These are phyloP conservation scores for Mesembryanthemum crystallinum DNA, from an alignment of 148 eudicot species.

Conservation along the genomic window DNA sequence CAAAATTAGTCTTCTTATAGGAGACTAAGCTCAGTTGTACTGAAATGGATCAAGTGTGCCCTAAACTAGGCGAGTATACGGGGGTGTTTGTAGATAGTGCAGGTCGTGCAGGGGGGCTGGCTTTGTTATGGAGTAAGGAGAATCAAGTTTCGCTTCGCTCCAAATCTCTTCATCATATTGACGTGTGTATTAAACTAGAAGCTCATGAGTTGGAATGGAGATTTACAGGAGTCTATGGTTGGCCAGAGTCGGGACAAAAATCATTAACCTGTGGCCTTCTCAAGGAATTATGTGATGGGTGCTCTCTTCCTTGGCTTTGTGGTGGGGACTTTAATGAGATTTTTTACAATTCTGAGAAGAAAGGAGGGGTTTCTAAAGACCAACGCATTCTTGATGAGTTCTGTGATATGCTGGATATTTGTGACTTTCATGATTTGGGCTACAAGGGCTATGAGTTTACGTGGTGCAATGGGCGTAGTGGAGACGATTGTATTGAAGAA, in stretches of 20 bases:
- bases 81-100: not conserved
- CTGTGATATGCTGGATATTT: not conserved
- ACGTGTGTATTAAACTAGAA: not conserved
- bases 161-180: not conserved
- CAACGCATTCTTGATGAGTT: not conserved
- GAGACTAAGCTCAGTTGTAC: not conserved
- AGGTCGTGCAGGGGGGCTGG: not conserved
- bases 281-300: not conserved
- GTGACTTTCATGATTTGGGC: not conserved
- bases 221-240: not conserved
- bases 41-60: not conserved
- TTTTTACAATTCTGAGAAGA: not conserved
- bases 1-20: not conserved
- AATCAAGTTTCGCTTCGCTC: not conserved
- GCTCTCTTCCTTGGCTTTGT: not conserved
- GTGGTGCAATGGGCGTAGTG: not conserved
- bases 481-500: not conserved
- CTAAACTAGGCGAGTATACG: not conserved
- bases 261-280: not conserved
- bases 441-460: not conserved
- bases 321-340: not conserved
- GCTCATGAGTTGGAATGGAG: not conserved
- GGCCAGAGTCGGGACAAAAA: not conserved
- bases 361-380: not conserved
- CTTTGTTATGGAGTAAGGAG: not conserved